Evolutionary conservation across 306 rosid species (phyloP).

Genomic region (Cucurbita pepo): DNA sequence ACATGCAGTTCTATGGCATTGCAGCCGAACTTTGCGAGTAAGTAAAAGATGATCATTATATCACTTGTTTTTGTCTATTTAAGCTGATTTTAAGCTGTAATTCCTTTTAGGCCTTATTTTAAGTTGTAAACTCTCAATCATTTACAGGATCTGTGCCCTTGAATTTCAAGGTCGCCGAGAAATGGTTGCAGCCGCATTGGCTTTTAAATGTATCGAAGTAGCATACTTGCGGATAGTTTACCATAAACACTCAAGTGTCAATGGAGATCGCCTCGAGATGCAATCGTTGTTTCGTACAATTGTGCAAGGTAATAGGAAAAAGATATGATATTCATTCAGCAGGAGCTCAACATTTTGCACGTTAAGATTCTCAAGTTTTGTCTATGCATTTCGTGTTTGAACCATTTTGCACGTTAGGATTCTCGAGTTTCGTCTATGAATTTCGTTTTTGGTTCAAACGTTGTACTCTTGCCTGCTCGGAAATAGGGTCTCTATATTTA

Average conservation of each 20-base stretch:
- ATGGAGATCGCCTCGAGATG: conserved; percentile 48
- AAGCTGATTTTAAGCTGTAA: too few relatives aligned
- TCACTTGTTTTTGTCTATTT: not conserved
- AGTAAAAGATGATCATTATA: not conserved
- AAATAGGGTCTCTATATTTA: not conserved
- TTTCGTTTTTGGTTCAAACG: not conserved
- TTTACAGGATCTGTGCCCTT: conserved; percentile 58
- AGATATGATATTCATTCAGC: not conserved
- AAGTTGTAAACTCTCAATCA: not conserved
- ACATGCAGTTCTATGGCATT: conserved; percentile 38
- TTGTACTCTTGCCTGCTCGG: not conserved
- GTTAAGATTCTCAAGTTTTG: not conserved
- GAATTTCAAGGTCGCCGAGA: conserved; percentile 51
- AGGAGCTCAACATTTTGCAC: not conserved
- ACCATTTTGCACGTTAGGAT: not conserved
- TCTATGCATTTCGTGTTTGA: not conserved
- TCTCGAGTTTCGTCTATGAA: not conserved
- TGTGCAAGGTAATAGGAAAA: conserved; percentile 48
- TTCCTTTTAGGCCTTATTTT: not conserved
- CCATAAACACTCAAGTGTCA: conserved; percentile 34
- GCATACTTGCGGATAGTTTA: conserved; percentile 56
- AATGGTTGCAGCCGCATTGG: conserved; percentile 78
- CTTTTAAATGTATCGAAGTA: conserved; percentile 86
- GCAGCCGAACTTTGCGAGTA: conserved; percentile 69
- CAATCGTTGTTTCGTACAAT: conserved; percentile 38